Evolutionary conservation across 805 yeast genomes (phyloP).

Genomic region (Schwanniomyces sp.): DNA sequence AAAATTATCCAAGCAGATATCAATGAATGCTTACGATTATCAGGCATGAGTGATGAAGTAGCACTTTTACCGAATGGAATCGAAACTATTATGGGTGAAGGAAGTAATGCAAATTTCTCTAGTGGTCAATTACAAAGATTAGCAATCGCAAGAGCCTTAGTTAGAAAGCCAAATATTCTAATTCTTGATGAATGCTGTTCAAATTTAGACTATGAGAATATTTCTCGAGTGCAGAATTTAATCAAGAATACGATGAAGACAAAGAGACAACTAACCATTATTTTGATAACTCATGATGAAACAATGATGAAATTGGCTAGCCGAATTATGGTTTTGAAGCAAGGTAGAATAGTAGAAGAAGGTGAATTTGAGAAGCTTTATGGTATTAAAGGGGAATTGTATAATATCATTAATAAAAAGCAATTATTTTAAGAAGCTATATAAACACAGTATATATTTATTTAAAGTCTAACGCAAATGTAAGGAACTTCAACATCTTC

Average conservation of each 20-base stretch:
- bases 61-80: conserved; percentile 55
- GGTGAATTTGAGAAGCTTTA: conserved; percentile 37
- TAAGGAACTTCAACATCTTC: conserved; percentile 97
- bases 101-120: conserved; percentile 52
- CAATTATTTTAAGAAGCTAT: background rate
- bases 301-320: conserved; percentile 64
- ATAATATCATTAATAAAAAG: conserved; percentile 6
- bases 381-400: conserved; percentile 22
- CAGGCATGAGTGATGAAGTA: conserved; percentile 57
- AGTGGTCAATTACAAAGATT: conserved; percentile 92
- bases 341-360: conserved; percentile 49
- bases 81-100: conserved; percentile 52
- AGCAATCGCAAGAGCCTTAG: conserved; percentile 77
- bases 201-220: conserved; percentile 70
- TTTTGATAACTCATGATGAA: conserved; percentile 74
- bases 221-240: conserved; percentile 49
- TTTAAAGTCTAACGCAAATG: conserved; percentile 54
- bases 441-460: background rate
- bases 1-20: conserved; percentile 29
- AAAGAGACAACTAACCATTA: conserved; percentile 32
- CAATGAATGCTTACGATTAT: conserved; percentile 38
- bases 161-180: conserved; percentile 63
- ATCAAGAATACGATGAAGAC: conserved; percentile 34
- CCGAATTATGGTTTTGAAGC: conserved; percentile 45
- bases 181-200: conserved; percentile 91